phyloP scores from a whole-genome alignment of 1,284 basidiomycete species.

The Cerrena zonata region DNA sequence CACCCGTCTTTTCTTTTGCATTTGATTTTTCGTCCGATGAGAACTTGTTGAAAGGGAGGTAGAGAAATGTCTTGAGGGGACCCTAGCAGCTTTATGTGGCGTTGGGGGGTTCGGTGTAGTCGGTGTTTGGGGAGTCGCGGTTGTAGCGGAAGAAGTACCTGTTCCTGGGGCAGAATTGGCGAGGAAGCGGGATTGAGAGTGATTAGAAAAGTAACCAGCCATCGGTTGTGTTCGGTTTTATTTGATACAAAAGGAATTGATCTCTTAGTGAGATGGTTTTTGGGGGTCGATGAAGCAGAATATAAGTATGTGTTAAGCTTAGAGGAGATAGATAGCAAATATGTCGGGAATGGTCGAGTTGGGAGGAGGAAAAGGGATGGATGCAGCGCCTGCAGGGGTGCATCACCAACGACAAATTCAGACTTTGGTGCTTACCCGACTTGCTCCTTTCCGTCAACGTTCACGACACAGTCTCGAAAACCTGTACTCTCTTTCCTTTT shows the following conservation, averaged over 20 bases:
- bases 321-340: background rate
- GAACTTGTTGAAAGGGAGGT: conserved; percentile 52
- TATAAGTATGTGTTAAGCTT: background rate
- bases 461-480: conserved; percentile 4
- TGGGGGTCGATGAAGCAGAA: background rate
- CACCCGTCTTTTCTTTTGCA: conserved; percentile 35
- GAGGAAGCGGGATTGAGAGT: conserved; percentile 67
- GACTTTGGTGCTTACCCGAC: background rate
- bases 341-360: background rate
- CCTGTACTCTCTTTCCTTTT: conserved; percentile 11
- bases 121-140: conserved; percentile 12
- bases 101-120: conserved; percentile 29
- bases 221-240: conserved; percentile 14
- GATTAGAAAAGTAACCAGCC: conserved; percentile 73
- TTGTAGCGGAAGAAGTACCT: conserved; percentile 17
- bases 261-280: background rate
- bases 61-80: conserved; percentile 68
- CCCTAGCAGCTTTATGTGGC: background rate
- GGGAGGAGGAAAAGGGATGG: background rate
- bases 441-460: conserved; percentile 5
- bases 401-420: background rate
- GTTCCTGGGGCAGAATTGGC: conserved; percentile 37
- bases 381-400: background rate
- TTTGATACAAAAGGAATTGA: no score
- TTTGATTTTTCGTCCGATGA: conserved; percentile 38